Base-by-base conservation (phyloP, 2,329 filamentous ascomycete genomes). In the Geosmithia morbida region DNA sequence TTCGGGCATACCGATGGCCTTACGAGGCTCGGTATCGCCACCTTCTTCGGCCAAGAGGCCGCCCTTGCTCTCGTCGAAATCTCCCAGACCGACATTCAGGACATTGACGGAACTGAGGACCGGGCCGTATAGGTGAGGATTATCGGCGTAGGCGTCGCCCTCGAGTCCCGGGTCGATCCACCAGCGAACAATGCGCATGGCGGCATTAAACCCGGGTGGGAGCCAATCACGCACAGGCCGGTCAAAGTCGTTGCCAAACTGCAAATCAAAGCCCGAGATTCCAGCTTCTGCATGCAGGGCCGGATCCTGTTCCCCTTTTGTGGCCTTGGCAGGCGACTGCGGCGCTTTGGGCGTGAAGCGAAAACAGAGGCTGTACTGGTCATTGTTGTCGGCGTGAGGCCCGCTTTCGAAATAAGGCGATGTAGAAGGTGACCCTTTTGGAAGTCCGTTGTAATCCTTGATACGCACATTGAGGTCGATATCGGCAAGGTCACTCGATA, bases 201-300 rank as follows among this genome's bases (percentile, higher is more conserved):
- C 89, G 10, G 86, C 83, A 59, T 79, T 79, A 64, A 95, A 94
- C 0, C 90, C 88, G 0, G 87, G 86, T 0, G 92, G 90, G 2
- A 98, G 70, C 16, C 81, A 77, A 59, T 95, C 84, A 29, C 87
- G 78, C 55, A 98, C 92, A 0, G 92, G 87, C 46, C 85, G 78
- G 58, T 95, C 89, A 60, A 97, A 96, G 69, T 96, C 88, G 62
- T 97, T 97, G 41, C 90, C 92, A 56, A 95, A 95, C 47, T 96
- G 80, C 2, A 98, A 71, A 51, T 94, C 81, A 22, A 76, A 64
- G 43, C 79, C 87, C 2, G 72, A 70, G 48, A 94, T 79, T 37
- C 74, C 72, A 64, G 64, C n/a, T 8, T 33, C 33, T 22, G 30
- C 19, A 37, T 50, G n/a, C 19, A 26, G 22, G 22, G 22, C 22